These are phyloP conservation scores for Triglochin maritima DNA, from an alignment of 106 monocot species.

Conservation along the genomic window DNA sequence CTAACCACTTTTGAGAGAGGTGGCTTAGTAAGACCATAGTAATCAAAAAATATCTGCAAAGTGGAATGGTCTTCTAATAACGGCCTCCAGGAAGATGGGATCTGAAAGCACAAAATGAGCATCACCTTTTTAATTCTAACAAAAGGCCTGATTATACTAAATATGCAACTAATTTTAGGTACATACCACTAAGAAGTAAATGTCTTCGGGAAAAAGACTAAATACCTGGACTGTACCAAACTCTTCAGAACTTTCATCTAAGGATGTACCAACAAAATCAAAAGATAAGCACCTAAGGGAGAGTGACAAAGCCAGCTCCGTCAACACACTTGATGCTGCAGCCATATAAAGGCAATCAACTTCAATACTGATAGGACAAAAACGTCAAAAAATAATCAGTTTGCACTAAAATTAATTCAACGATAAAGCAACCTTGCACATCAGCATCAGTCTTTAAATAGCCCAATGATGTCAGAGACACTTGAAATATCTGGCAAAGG, in stretches of 20 bases:
- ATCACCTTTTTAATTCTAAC: not conserved
- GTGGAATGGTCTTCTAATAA: slow-evolving; percentile 79
- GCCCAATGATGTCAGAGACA: slow-evolving; percentile 75
- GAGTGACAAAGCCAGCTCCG: slow-evolving; percentile 71
- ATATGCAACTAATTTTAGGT: not conserved
- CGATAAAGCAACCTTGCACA: slow-evolving; percentile 30
- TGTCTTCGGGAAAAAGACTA: not conserved
- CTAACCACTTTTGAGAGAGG: slow-evolving; percentile 88
- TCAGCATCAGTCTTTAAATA: slow-evolving; percentile 77
- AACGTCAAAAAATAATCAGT: no score
- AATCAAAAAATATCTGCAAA: slow-evolving; percentile 93
- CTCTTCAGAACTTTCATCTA: slow-evolving; percentile 98
- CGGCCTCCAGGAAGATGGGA: slow-evolving; percentile 80
- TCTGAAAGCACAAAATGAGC: slow-evolving; percentile 32
- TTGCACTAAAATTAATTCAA: no score
- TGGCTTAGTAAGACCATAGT: slow-evolving; percentile 58
- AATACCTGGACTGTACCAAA: slow-evolving; percentile 95
- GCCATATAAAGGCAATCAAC: not conserved
- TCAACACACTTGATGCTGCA: slow-evolving; percentile 63
- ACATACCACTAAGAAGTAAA: not conserved
- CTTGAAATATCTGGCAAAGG: slow-evolving; percentile 90
- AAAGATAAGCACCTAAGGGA: slow-evolving; percentile 75
- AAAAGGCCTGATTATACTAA: not conserved
- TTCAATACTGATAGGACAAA: not conserved
- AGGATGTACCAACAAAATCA: slow-evolving; percentile 91